Percentiles rank a stretch among this genome's conserved stretches.
These are phyloP conservation scores for Fraxinus platypoda DNA, from an alignment of 305 asterid species.

Conservation along the genomic window DNA sequence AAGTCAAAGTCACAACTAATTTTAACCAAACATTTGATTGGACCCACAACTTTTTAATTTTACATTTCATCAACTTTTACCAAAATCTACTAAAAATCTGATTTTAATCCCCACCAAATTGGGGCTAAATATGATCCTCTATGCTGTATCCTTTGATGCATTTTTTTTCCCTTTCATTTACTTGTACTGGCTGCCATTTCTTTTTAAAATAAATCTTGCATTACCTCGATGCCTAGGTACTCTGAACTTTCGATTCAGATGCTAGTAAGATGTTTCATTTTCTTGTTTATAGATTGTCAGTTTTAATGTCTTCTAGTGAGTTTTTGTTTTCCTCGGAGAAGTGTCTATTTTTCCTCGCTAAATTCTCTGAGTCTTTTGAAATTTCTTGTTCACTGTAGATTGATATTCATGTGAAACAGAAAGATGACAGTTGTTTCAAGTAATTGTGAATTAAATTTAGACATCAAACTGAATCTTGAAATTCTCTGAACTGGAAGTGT, in stretches of 20 bases:
- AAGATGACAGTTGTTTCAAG: conserved; percentile 24
- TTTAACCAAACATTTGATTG: too few species aligned
- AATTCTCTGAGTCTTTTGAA: conserved; percentile 24
- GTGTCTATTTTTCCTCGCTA: conserved; percentile 26
- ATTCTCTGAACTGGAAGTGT: conserved; percentile 9
- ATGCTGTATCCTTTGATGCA: conserved; percentile 6
- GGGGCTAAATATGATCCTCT: background rate
- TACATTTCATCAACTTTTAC: too few species aligned
- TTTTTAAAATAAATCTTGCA: conserved; percentile 7
- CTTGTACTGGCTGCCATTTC: conserved; percentile 19
- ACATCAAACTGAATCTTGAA: conserved; percentile 9
- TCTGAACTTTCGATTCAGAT: conserved; percentile 58
- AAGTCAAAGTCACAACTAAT: too few species aligned
- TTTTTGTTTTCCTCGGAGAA: conserved; percentile 54
- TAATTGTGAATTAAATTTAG: conserved; percentile 15
- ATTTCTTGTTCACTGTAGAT: conserved; percentile 21
- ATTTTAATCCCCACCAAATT: too few species aligned
- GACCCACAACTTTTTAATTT: too few species aligned
- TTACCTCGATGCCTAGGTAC: conserved; percentile 32
- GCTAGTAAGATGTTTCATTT: conserved; percentile 61
- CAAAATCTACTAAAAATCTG: too few species aligned
- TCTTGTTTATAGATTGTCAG: conserved; percentile 60
- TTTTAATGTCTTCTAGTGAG: conserved; percentile 59
- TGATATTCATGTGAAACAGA: conserved; percentile 24
- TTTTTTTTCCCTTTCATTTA: background rate